These are phyloP conservation scores for Lactarius vividus DNA, from an alignment of 768 basidiomycete species.

Conservation along the genomic window DNA sequence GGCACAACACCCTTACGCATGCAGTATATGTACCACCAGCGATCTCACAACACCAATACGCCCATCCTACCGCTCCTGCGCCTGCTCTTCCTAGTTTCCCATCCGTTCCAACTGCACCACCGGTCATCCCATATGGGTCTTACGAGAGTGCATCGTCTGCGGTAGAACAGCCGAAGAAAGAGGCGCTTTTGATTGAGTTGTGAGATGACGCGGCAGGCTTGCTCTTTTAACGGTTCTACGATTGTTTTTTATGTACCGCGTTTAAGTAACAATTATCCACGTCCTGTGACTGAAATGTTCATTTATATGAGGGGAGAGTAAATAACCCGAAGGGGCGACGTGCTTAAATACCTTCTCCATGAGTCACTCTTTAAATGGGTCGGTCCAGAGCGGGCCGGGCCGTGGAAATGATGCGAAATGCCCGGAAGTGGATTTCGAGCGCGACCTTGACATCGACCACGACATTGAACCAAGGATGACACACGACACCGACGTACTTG, in stretches of 20 bases:
- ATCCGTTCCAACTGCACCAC: slow-evolving; percentile 26
- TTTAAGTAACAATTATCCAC: neutral
- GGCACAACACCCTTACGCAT: slow-evolving; percentile 27
- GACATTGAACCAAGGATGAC: slow-evolving; percentile 6
- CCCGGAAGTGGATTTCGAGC: neutral
- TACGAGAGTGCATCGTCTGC: slow-evolving; percentile 17
- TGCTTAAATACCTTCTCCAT: too few species aligned
- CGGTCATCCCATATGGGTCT: slow-evolving; percentile 16
- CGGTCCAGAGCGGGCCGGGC: neutral
- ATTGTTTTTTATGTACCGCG: neutral
- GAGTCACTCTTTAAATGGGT: too few species aligned
- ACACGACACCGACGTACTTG: slow-evolving; percentile 77
- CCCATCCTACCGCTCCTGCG: slow-evolving; percentile 12
- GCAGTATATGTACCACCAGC: slow-evolving; percentile 11
- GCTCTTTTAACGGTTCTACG: neutral
- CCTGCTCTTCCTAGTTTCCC: slow-evolving; percentile 26
- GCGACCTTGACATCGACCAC: neutral
- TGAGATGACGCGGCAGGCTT: neutral
- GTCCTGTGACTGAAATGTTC: neutral
- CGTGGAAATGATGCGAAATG: neutral
- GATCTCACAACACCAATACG: slow-evolving; percentile 24
- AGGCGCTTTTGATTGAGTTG: slow-evolving; percentile 28
- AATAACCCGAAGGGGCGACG: too few species aligned
- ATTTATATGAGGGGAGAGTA: neutral
- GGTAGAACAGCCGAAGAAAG: slow-evolving; percentile 28